Conservation (phyloP, 2,329 filamentous ascomycete species). For the Herpotrichia juniperi region DNA sequence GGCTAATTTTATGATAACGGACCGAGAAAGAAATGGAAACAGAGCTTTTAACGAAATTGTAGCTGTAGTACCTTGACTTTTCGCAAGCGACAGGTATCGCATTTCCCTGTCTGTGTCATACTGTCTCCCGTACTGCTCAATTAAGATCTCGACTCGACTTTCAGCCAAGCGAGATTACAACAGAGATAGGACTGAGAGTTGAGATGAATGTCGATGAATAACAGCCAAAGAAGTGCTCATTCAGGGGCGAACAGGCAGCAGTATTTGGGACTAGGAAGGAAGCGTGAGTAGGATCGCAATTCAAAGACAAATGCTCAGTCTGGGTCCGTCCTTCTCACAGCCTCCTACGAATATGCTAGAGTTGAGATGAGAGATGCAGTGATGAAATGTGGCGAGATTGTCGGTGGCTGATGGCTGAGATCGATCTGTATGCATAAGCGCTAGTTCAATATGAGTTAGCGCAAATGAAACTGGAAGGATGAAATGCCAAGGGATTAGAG, state of each 20-base stretch:
- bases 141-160: neutral
- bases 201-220: neutral
- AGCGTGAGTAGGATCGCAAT: neutral
- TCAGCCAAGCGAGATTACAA: too few species aligned
- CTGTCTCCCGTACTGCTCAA: neutral
- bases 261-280: neutral
- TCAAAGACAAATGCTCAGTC: neutral
- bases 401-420: neutral
- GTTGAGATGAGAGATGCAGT: neutral
- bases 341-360: neutral
- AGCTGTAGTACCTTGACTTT: conserved; percentile 22
- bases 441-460: too few species aligned
- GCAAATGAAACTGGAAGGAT: too few species aligned
- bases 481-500: too few species aligned
- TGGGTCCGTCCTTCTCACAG: too few species aligned
- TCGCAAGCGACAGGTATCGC: conserved; percentile 14
- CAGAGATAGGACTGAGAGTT: neutral
- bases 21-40: too few species aligned
- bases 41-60: too few species aligned
- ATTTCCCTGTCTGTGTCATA: conserved; percentile 17
- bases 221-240: neutral
- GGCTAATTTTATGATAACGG: too few species aligned
- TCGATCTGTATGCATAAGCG: too few species aligned
- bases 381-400: neutral
- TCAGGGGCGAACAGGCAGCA: neutral